phyloP scores from a whole-genome alignment of 257 asterid genomes.

The Primulina eburnea region DNA sequence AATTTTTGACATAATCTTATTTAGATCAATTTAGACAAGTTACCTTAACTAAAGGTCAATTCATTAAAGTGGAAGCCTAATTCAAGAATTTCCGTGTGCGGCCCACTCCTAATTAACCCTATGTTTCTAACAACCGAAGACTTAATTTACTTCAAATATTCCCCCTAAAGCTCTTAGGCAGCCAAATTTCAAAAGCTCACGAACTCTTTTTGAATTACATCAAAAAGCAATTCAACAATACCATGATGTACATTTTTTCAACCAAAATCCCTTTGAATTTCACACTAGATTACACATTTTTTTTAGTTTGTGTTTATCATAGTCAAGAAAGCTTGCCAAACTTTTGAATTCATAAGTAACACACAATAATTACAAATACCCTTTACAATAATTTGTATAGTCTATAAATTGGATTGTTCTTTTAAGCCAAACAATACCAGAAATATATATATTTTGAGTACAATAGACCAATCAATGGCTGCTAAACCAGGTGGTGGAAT shows the following conservation, averaged over 20 bases:
- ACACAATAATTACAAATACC: not conserved
- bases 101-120: not conserved
- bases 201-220: not conserved
- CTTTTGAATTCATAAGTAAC: conserved; percentile 28
- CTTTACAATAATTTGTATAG: conserved; percentile 1
- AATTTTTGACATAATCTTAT: too few species aligned
- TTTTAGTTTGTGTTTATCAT: not conserved
- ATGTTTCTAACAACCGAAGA: not conserved
- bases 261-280: not conserved
- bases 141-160: too few species aligned
- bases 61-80: not conserved
- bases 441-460: not conserved
- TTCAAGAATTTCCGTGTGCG: not conserved
- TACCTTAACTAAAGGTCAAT: not conserved
- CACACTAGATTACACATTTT: not conserved
- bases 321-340: conserved; percentile 46
- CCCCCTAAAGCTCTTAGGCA: not conserved
- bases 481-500: conserved; percentile 15
- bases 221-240: not conserved
- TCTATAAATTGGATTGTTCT: conserved; percentile 27
- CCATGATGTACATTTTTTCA: not conserved
- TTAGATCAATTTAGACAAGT: not conserved
- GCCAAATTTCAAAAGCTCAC: not conserved
- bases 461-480: conserved; percentile 25
- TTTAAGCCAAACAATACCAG: not conserved